Evolutionary conservation across 495 filamentous ascomycete species (phyloP), one percentile per base, ranked within the genome.

Genomic region (Aspergillus nanangensis): DNA sequence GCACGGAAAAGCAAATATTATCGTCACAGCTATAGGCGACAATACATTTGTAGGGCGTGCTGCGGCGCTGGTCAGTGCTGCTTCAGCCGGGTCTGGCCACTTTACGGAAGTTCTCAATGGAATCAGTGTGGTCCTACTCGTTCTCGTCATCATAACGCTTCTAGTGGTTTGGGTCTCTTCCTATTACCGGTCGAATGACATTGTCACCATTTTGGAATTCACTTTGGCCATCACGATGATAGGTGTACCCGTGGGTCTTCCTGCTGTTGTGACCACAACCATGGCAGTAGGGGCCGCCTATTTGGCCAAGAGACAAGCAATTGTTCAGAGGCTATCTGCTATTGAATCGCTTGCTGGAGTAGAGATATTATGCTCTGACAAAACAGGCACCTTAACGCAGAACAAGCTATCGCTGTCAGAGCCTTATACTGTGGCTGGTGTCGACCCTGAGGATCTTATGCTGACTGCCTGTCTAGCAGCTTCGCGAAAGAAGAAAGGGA

Each of bases 281-380:
- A 90, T 96, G 88, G 90, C 90, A 69, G 90, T 96, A 57, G 90
- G 90, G 66, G 90, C 90, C 55, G 83, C 86, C 38, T 92, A 93
- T 62, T 78, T 96, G 48, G 90, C 90, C 53, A 88, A 87, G 68
- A 88, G 88, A 70, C 81, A 90, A 69, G 90, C 90, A 39, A 94
- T 96, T 60, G 90, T 96, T 48, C 90, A 94, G 70, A 94, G 90
- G 74, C 81, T 96, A 23, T 88, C 86, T 21, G 90, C 90, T 39
- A 96, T 96, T 47, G 90, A 96, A 70, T 96, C 90, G 13, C 75
- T 96, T 44, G 90, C 90, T 57, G 90, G 88, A 73, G 90, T 91
- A 45, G 85, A 95, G 65, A 91, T 96, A 62, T 84, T 96, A 36
- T 95, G 91, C 79, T 94, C 91, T 33, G 91, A 96, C 79, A 96